Evolutionary conservation across 345 rosid species (phyloP).

Genomic region (Sisymbrium altissimum): DNA sequence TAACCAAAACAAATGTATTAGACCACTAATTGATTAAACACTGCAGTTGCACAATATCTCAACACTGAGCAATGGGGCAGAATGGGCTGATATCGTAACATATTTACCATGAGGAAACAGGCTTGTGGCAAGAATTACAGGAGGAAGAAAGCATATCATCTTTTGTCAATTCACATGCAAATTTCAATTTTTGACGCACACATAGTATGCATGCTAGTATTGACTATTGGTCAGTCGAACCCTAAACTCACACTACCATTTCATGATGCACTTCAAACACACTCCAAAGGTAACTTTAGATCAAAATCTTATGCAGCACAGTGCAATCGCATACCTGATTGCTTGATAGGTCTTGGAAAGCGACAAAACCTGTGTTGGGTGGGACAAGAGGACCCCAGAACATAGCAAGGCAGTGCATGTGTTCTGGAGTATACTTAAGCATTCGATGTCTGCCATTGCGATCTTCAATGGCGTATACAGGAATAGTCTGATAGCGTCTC

Average conservation of each 20-base stretch:
- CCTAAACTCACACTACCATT: conserved; percentile 5
- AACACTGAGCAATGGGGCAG: neutral
- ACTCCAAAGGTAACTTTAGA: neutral
- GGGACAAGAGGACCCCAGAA: conserved; percentile 99
- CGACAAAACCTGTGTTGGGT: conserved; percentile 80
- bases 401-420: conserved; percentile 93
- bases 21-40: conserved; percentile 11
- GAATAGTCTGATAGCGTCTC: conserved; percentile 91
- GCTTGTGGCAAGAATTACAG: neutral
- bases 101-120: neutral
- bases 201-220: conserved; percentile 2
- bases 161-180: neutral
- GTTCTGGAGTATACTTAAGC: conserved; percentile 96
- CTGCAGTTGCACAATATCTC: neutral
- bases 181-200: neutral
- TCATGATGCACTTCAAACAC: conserved; percentile 6
- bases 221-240: neutral
- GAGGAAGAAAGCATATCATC: neutral
- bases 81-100: neutral
- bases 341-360: conserved; percentile 76
- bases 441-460: conserved; percentile 84
- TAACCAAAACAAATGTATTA: neutral
- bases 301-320: neutral
- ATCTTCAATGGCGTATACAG: conserved; percentile 85
- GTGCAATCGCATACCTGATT: conserved; percentile 54